Percentiles rank a stretch among this genome's conserved stretches.
phyloP scores from a whole-genome alignment of 768 basidiomycete genomes.

The Lactarius evosmus region DNA sequence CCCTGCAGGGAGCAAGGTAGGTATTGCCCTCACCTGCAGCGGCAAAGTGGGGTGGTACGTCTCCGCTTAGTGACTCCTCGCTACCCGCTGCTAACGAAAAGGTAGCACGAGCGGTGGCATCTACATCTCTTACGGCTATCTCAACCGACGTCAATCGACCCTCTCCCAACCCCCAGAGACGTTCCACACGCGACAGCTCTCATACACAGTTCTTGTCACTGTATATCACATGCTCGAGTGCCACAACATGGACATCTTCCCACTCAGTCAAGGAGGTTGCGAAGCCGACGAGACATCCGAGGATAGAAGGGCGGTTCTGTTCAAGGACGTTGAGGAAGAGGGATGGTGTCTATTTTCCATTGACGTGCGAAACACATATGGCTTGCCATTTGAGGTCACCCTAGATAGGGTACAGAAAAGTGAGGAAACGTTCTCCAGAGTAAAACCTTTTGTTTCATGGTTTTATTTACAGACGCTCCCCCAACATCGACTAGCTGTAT shows the following conservation, averaged over 20 bases:
- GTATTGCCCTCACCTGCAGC: constrained; percentile 67
- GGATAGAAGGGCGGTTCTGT: constrained; percentile 32
- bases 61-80: background rate
- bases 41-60: constrained; percentile 93
- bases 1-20: constrained; percentile 64
- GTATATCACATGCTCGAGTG: constrained; percentile 96
- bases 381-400: constrained; percentile 84
- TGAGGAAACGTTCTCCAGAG: constrained; percentile 28
- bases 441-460: background rate
- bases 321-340: constrained; percentile 47
- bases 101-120: constrained; percentile 72
- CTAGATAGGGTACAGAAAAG: constrained; percentile 68
- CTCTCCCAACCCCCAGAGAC: constrained; percentile 40
- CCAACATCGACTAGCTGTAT: constrained; percentile 47
- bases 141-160: constrained; percentile 44
- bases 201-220: constrained; percentile 86
- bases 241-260: constrained; percentile 74
- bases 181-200: constrained; percentile 84
- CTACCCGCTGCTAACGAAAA: constrained; percentile 6
- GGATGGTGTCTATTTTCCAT: constrained; percentile 86
- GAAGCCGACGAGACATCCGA: constrained; percentile 23
- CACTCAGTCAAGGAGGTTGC: constrained; percentile 44
- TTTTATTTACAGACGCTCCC: constrained; percentile 38
- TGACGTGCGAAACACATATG: constrained; percentile 90
- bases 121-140: constrained; percentile 78